These are phyloP conservation scores for Periconia macrospinosa DNA, from an alignment of 2,329 filamentous ascomycete genomes.

Conservation along the genomic window DNA sequence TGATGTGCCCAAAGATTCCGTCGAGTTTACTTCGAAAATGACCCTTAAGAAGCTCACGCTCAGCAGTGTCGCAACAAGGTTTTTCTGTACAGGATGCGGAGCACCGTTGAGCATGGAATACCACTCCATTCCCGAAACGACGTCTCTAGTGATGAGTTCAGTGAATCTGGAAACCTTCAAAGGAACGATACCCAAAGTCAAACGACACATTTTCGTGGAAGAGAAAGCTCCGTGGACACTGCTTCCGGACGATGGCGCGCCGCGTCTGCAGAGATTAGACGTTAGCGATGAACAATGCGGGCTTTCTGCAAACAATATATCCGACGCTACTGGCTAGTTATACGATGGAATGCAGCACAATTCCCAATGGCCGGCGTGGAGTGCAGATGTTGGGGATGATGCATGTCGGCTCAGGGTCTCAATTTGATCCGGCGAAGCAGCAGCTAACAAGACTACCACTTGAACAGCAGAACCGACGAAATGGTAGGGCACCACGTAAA, in stretches of 20 bases:
- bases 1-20: constrained; percentile 34
- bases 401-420: too few relatives aligned
- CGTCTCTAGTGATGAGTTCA: constrained; percentile 45
- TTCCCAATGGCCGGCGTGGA: neutral
- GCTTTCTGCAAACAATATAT: too few relatives aligned
- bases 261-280: constrained; percentile 17
- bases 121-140: constrained; percentile 30
- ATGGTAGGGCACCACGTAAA: too few relatives aligned
- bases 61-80: constrained; percentile 47
- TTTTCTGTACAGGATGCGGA: constrained; percentile 51
- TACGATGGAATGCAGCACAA: neutral
- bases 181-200: constrained; percentile 30
- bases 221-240: constrained; percentile 41
- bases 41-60: constrained; percentile 38
- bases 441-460: too few relatives aligned
- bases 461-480: too few relatives aligned
- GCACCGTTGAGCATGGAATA: constrained; percentile 51
- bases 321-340: neutral
- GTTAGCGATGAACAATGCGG: too few relatives aligned
- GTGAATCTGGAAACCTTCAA: constrained; percentile 46
- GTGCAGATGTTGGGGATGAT: neutral
- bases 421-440: too few relatives aligned
- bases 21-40: constrained; percentile 38
- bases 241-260: constrained; percentile 31
- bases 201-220: constrained; percentile 49